Base-by-base conservation (phyloP, 192 early-diverging fungal species). In the Podila epigama region DNA sequence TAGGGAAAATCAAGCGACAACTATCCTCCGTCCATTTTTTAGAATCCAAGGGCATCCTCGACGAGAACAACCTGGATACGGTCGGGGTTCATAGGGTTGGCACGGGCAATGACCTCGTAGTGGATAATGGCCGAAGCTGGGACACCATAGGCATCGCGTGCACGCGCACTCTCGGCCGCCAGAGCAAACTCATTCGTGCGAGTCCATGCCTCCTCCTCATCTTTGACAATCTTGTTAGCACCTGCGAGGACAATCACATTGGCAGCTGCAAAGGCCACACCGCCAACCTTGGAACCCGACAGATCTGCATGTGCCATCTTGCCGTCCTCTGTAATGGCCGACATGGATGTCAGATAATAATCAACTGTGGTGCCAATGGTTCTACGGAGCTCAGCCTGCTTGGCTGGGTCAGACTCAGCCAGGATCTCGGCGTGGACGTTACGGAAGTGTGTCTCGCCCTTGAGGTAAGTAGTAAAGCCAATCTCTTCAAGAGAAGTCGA, bases 151-250 rank as follows among this genome's bases (percentile, higher is more conserved):
- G 75, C 67, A 58, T 77, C 68, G 27, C 81, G 81, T 4, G 67
- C 77, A 57, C 81, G 81, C 10, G 81, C 81, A 33, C 63, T 68
- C 64, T 82, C 81, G 31, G 63, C 69, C 40, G 54, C 41, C 25
- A 71, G 59, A 1, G 81, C 78, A 69, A 69, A 82, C 32, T 72
- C 75, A 18, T 70, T 66, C 51, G 70, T 68, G 20, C 81, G 73
- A 15, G 55, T 61, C 68, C 48, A 63, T 15, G 81, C 81, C 48
- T 77, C 81, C 1, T 61, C 75, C 52, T 69, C 62, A 52, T 82
- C 81, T 63, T 79, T 80, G 36, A 82, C 81, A 68, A 82, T 82
- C 63, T 82, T 82, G 63, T 82, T 82, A 28, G 69, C 52, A 37
- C 81, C 81, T 12, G 33, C 66, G 13, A 82, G 33, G 35, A 82